Evolutionary conservation across 2,329 filamentous ascomycete species (phyloP).

Genomic region (Meredithiella fracta): DNA sequence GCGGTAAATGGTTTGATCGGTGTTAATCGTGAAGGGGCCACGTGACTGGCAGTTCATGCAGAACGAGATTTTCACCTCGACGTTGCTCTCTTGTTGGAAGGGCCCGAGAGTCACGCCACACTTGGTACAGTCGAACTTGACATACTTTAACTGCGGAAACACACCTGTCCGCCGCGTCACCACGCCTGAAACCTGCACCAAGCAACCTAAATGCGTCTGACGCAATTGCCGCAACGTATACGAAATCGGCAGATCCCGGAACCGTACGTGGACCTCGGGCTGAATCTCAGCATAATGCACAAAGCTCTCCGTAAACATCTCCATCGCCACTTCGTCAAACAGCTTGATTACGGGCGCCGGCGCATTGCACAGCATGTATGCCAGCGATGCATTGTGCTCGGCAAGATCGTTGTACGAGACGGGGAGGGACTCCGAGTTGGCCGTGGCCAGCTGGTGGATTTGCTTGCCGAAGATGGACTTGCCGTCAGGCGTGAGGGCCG

Average conservation of each 20-base stretch:
- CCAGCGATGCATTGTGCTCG: constrained; percentile 78
- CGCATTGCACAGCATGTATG: constrained; percentile 90
- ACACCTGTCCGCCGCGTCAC: constrained; percentile 89
- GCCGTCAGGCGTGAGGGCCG: constrained; percentile 80
- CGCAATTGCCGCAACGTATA: constrained; percentile 91
- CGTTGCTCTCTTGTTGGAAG: constrained; percentile 92
- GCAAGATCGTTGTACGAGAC: constrained; percentile 90
- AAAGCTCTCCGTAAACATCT: constrained; percentile 88
- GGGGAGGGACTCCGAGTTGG: constrained; percentile 91
- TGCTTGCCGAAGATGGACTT: constrained; percentile 89
- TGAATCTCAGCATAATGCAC: constrained; percentile 96
- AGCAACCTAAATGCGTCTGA: constrained; percentile 87
- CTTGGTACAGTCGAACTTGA: constrained; percentile 94
- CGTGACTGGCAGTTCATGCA: constrained; percentile 93
- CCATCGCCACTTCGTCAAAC: constrained; percentile 93
- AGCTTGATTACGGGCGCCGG: constrained; percentile 90
- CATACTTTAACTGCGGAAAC: constrained; percentile 94
- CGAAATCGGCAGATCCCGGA: constrained; percentile 83
- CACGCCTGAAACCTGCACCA: constrained; percentile 86
- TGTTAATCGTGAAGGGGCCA: constrained; percentile 88
- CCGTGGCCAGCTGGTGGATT: constrained; percentile 86
- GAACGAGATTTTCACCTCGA: constrained; percentile 90
- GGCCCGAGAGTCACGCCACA: constrained; percentile 83
- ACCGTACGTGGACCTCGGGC: constrained; percentile 91
- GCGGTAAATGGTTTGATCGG: constrained; percentile 92